Evolutionary conservation across 2,329 filamentous ascomycete species (phyloP).

Genomic region (Pestalotiopsis sp.): DNA sequence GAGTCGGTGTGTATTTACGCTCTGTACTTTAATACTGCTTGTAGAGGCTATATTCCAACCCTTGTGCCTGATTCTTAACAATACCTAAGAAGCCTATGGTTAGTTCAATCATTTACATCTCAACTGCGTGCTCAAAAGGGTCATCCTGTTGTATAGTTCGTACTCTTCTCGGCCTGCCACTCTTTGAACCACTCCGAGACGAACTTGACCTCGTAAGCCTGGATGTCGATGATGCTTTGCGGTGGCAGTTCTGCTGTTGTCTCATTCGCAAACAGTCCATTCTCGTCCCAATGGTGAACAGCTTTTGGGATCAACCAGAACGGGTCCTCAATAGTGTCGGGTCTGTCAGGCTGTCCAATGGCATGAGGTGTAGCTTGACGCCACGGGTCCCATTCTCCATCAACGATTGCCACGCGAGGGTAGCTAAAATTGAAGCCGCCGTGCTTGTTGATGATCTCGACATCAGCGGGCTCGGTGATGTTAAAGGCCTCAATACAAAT

Average conservation of each 20-base stretch:
- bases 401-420: conserved; percentile 74
- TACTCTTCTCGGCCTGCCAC: conserved; percentile 39
- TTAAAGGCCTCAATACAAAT: conserved; percentile 72
- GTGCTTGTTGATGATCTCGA: conserved; percentile 72
- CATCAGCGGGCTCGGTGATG: conserved; percentile 63
- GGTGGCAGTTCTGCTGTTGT: conserved; percentile 62
- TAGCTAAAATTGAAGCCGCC: conserved; percentile 75
- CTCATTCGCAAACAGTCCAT: conserved; percentile 65
- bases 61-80: background rate
- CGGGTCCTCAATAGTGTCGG: conserved; percentile 66
- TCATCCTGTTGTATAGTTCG: background rate
- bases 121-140: background rate
- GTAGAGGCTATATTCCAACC: background rate
- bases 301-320: conserved; percentile 73
- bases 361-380: conserved; percentile 72
- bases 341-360: conserved; percentile 56
- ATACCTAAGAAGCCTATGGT: background rate
- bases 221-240: conserved; percentile 56
- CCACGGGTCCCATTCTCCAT: conserved; percentile 82
- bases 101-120: background rate
- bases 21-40: background rate
- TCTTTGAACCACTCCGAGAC: conserved; percentile 69
- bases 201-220: conserved; percentile 60
- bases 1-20: too few species aligned
- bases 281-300: conserved; percentile 83